Percentiles rank a stretch among this genome's conserved stretches.
phyloP scores from a whole-genome alignment of 139 green algal genomes.

The Chlorella vulgaris region DNA sequence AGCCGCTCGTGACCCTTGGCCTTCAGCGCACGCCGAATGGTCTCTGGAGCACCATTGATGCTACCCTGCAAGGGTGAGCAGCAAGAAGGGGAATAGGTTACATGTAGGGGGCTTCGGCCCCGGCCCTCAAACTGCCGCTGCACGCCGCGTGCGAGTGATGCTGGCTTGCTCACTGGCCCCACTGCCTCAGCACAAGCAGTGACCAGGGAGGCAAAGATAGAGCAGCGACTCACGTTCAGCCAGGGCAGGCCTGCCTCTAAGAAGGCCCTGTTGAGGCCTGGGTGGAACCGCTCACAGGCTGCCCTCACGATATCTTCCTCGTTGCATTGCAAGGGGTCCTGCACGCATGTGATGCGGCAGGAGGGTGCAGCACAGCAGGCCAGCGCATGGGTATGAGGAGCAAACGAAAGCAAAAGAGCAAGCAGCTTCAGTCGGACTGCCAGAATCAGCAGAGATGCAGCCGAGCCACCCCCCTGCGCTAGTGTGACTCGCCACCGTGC shows the following conservation, averaged over 20 bases:
- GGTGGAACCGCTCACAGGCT: constrained; percentile 29
- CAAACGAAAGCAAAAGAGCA: not conserved
- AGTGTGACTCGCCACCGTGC: too few species aligned
- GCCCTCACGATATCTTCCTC: constrained; percentile 23
- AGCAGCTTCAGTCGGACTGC: too few species aligned
- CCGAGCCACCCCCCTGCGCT: not conserved
- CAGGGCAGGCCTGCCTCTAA: constrained; percentile 30
- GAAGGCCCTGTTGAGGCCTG: constrained; percentile 26
- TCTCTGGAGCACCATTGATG: constrained; percentile 21
- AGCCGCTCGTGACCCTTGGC: constrained; percentile 25
- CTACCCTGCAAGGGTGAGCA: not conserved
- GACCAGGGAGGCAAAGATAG: too few species aligned
- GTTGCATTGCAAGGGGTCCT: constrained; percentile 17
- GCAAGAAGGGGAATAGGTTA: too few species aligned
- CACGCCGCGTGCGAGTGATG: too few species aligned
- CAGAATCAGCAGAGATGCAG: too few species aligned
- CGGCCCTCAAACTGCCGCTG: too few species aligned
- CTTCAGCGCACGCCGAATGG: constrained; percentile 5
- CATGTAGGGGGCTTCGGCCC: too few species aligned
- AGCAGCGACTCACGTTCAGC: constrained; percentile 6
- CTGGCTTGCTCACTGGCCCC: too few species aligned
- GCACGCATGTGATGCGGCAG: not conserved
- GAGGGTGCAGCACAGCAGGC: too few species aligned
- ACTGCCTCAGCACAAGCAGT: too few species aligned
- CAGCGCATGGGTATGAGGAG: too few species aligned